Base-by-base conservation (phyloP, 2,329 filamentous ascomycete genomes). In the Aotearoamyces nothofagi region DNA sequence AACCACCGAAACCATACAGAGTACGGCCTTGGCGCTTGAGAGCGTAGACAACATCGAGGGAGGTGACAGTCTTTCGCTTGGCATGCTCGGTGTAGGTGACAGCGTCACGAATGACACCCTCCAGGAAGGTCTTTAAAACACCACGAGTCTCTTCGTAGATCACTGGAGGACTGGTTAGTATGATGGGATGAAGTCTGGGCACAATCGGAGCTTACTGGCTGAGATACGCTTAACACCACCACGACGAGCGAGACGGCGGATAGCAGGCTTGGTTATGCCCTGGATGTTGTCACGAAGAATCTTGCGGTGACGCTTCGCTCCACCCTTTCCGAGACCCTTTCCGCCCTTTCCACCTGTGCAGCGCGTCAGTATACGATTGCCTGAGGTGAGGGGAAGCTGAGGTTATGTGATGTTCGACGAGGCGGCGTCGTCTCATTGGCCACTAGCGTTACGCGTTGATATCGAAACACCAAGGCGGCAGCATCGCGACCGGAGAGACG, bases 181-280 rank as follows among this genome's bases (percentile, higher is more conserved):
- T 12, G 14, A 12, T 27, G 15, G 11, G 5, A 17, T 24, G 15
- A 22, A 19, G 9, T 11, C n/a, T 10, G 12, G 15, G 27, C 26
- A 30, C 15, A 11, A 15, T 15, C 26, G n/a, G 14, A 29, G 42
- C 39, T 57, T 72, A 81, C 76, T 92, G 57, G 86, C 86, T 52
- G 84, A 93, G 54, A 94, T 94, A 92, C 86, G 86, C 82, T 94
- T 94, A 72, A 94, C 86, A 86, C 86, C 86, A 62, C 86, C 86
- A 90, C 86, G 84, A 66, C 86, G 86, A 44, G 86, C 86, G 58
- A 94, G 84, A 92, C 86, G 86, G 53, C 86, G 79, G 63, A 94
- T 94, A 52, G 86, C 86, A 51, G 86, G 86, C 80, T 94, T 94
- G 55, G 86, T 94, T 57, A 94, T 94, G 66, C 86, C 86, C 69